Evolutionary conservation across 1,139 yeast genomes (phyloP).

Genomic region (Debaryomyces robertsiae): DNA sequence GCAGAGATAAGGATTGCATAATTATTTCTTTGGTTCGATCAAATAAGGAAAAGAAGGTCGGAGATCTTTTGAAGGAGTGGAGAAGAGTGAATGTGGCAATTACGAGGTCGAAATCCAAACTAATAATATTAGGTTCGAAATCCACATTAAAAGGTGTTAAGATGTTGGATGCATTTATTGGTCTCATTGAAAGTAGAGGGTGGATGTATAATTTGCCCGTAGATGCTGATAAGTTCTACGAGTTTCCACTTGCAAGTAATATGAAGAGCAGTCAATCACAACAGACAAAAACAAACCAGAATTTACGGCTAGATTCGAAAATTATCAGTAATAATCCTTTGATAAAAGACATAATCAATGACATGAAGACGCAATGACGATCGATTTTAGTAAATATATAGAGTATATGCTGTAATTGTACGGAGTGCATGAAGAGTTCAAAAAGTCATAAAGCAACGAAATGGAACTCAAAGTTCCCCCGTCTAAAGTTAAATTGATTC

Average conservation of each 20-base stretch:
- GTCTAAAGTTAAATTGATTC: slow-evolving; percentile 22
- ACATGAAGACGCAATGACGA: slow-evolving; percentile 12
- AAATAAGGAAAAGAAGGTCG: slow-evolving; percentile 66
- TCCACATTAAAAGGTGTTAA: slow-evolving; percentile 58
- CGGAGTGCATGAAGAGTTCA: slow-evolving; percentile 6
- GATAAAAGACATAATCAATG: slow-evolving; percentile 28
- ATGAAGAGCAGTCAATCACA: not conserved
- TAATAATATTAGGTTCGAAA: slow-evolving; percentile 79
- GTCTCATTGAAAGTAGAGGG: slow-evolving; percentile 54
- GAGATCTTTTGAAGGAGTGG: slow-evolving; percentile 85
- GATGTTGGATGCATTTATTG: slow-evolving; percentile 63
- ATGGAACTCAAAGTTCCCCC: slow-evolving; percentile 41
- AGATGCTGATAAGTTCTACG: slow-evolving; percentile 43
- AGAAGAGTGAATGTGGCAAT: slow-evolving; percentile 91
- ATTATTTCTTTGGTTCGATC: slow-evolving; percentile 86
- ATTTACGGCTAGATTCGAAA: slow-evolving; percentile 13
- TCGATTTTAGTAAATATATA: slow-evolving; percentile 1
- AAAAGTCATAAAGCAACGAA: slow-evolving; percentile 36
- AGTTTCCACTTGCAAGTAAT: slow-evolving; percentile 20
- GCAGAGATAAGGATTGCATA: slow-evolving; percentile 90
- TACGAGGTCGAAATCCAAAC: slow-evolving; percentile 84
- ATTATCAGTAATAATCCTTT: slow-evolving; percentile 24
- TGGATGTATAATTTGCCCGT: slow-evolving; percentile 67
- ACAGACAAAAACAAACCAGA: not conserved
- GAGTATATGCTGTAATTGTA: slow-evolving; percentile 6